phyloP scores from a whole-genome alignment of 306 rosid genomes.

The Cicer cuneatum region DNA sequence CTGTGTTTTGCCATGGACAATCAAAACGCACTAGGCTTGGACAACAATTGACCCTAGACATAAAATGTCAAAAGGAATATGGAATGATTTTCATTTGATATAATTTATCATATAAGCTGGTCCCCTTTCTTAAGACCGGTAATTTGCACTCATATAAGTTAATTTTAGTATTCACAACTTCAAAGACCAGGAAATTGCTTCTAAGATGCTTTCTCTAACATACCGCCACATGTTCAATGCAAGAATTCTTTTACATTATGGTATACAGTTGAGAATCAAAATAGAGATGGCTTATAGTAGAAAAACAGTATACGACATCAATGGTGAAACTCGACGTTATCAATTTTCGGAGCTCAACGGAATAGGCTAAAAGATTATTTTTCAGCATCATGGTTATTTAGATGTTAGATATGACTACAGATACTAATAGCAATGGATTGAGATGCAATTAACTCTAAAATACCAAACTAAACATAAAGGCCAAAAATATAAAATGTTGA shows the following conservation, averaged over 20 bases:
- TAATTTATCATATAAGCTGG: not conserved
- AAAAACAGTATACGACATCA: not conserved
- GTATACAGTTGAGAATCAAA: not conserved
- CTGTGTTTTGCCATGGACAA: not conserved
- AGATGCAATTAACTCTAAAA: constrained; percentile 29
- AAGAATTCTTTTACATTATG: not conserved
- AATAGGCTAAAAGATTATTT: constrained; percentile 32
- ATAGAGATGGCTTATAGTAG: constrained; percentile 12
- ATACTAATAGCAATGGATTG: constrained; percentile 22
- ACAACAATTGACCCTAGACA: not conserved
- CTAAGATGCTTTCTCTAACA: constrained; percentile 16
- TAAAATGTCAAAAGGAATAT: not conserved
- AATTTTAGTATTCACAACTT: not conserved
- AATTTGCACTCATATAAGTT: not conserved
- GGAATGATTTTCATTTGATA: not conserved
- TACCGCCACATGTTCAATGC: not conserved
- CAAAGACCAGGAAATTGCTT: constrained; percentile 13
- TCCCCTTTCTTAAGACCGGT: not conserved
- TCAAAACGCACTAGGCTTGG: not conserved
- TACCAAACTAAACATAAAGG: constrained; percentile 27
- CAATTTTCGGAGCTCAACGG: not conserved
- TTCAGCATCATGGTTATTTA: constrained; percentile 12
- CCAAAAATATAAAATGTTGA: constrained; percentile 28
- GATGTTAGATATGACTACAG: constrained; percentile 7
- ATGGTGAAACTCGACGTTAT: constrained; percentile 1